A percentile compares a stretch with the other conserved stretches of the same genome.
Evolutionary conservation across 352 stramenopile species (phyloP).

Genomic region (Pythium apleroticum): DNA sequence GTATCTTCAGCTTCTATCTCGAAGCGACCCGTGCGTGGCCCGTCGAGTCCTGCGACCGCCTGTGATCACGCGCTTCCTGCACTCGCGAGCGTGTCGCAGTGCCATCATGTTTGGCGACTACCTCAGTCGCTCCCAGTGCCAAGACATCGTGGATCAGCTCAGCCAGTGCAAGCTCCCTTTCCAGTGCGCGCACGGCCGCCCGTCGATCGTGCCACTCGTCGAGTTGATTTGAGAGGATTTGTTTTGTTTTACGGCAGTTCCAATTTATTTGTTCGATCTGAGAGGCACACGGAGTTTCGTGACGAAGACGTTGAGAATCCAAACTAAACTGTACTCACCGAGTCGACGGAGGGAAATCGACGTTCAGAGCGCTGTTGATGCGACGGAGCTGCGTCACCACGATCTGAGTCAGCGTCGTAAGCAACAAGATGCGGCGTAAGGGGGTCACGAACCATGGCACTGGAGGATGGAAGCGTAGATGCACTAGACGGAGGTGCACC

Average conservation of each 20-base stretch:
- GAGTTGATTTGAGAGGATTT: constrained; percentile 40
- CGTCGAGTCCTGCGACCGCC: constrained; percentile 45
- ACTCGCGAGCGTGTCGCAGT: constrained; percentile 88
- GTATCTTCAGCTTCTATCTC: constrained; percentile 70
- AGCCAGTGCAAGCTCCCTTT: constrained; percentile 85
- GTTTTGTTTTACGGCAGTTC: background rate
- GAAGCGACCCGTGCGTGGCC: constrained; percentile 25
- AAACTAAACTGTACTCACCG: background rate
- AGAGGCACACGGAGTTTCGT: too few relatives aligned
- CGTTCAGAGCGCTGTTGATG: constrained; percentile 56
- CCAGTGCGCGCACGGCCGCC: constrained; percentile 89
- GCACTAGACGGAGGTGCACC: constrained; percentile 4
- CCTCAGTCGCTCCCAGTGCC: constrained; percentile 66
- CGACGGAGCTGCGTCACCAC: constrained; percentile 43
- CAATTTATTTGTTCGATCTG: constrained; percentile 16
- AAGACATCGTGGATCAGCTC: constrained; percentile 68
- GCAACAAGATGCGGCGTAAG: too few relatives aligned
- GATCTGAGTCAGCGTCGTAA: background rate
- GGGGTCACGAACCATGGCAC: constrained; percentile 72
- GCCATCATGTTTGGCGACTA: constrained; percentile 93
- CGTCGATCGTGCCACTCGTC: constrained; percentile 85
- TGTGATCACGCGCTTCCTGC: constrained; percentile 79
- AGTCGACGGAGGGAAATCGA: constrained; percentile 30
- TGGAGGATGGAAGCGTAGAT: constrained; percentile 46
- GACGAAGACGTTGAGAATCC: too few relatives aligned